Evolutionary conservation across 2,329 filamentous ascomycete genomes (phyloP), one percentile per base, ranked within the genome.

Genomic region (Hirsutella rhossiliensis): DNA sequence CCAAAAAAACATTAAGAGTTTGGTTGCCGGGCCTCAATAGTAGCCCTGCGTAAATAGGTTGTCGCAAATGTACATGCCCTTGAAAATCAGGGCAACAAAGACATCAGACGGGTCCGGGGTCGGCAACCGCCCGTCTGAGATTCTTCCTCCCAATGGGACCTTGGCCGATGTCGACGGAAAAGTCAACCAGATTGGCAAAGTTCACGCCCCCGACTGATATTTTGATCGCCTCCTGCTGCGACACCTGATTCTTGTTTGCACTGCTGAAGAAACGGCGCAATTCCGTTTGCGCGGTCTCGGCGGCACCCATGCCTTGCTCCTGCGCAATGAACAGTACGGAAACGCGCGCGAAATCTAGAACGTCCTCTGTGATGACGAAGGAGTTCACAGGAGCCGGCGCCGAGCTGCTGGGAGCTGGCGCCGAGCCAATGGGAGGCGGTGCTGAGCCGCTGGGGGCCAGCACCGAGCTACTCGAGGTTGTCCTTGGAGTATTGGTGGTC

Each of bases 291-390:
- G 77, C 76, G 6, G 59, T 59, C 40, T 73, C 67, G 0, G 78
- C 79, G 34, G 65, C 63, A 29, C 64, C 58, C 2, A 79, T 52
- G 5, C 59, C 64, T 45, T 74, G 61, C 50, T 78, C 62, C 53
- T 83, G 76, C 2, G 83, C 62, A 23, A 84, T 65, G 50, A 69
- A 82, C 15, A 84, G 65, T 3, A 84, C 73, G 0, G 71, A 72
- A 2, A 81, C 69, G 4, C 80, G 70, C 1, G 77, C 73, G 62
- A 84, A 84, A 53, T 84, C 80, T 1, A 81, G 62, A 0, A 71
- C 68, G 41, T 75, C 66, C 45, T 80, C 68, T 1, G 74, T 75
- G 12, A 77, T 63, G 0, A 56, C 56, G 41, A 80, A 80, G 2
- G 18, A 19, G 2, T 41, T n/a, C 11, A 40, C 23, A 2, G 46